phyloP scores from a whole-genome alignment of 2,329 filamentous ascomycete species.

The Fusarium pseudocircinatum region DNA sequence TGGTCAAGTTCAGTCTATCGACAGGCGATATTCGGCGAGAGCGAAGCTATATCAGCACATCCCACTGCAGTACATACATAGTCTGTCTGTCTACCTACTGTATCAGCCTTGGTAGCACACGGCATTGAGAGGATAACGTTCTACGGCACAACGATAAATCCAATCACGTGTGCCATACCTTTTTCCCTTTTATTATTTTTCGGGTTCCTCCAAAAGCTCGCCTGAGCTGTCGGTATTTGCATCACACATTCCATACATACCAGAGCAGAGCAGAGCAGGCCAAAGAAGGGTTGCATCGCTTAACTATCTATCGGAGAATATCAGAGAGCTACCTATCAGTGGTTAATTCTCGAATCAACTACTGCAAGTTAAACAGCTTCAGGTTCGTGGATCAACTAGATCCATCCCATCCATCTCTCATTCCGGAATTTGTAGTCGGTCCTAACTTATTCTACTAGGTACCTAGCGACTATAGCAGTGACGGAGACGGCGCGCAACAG shows the following conservation, averaged over 20 bases:
- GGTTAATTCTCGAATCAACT: background rate
- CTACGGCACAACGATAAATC: background rate
- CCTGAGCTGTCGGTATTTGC: constrained; percentile 11
- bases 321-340: background rate
- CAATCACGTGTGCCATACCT: constrained; percentile 14
- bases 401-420: background rate
- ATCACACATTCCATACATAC: constrained; percentile 5
- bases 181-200: background rate
- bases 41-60: constrained; percentile 20
- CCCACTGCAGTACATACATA: background rate
- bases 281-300: constrained; percentile 7
- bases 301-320: constrained; percentile 21
- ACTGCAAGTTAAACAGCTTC: background rate
- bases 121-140: background rate
- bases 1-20: constrained; percentile 11
- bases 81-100: background rate
- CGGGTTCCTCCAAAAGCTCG: background rate
- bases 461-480: background rate
- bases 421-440: constrained; percentile 14
- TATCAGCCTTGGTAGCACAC: constrained; percentile 18
- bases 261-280: background rate
- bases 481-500: constrained; percentile 25
- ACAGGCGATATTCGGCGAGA: constrained; percentile 31
- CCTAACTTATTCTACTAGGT: background rate
- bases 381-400: background rate